These are phyloP conservation scores for Aspergillus hancockii DNA, from an alignment of 495 filamentous ascomycete species.

Conservation along the genomic window DNA sequence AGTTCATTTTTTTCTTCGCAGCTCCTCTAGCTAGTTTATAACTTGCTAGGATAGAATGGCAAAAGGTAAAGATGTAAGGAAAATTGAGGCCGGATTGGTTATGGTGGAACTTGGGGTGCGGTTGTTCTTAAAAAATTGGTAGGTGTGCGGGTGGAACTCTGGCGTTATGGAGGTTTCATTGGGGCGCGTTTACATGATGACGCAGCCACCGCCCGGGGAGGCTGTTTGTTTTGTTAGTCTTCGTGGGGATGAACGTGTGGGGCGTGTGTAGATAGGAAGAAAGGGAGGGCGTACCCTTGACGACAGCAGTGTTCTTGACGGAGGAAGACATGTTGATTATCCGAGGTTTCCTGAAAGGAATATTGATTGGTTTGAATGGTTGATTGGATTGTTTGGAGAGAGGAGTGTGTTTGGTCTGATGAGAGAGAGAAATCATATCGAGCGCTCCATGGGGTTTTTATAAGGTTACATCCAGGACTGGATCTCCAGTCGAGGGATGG, in stretches of 20 bases:
- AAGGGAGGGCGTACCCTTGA: conserved; percentile 30
- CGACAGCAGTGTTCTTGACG: conserved; percentile 28
- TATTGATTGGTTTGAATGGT: conserved; percentile 9
- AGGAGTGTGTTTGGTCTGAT: conserved; percentile 23
- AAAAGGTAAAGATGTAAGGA: neutral
- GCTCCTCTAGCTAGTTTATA: too few species aligned
- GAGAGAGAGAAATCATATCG: conserved; percentile 2
- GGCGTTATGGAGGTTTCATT: conserved; percentile 9
- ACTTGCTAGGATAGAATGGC: neutral
- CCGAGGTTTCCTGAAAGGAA: conserved; percentile 24
- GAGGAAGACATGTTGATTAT: conserved; percentile 37
- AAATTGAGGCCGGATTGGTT: neutral
- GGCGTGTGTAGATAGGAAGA: neutral
- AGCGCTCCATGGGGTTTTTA: conserved; percentile 1
- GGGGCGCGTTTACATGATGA: conserved; percentile 35
- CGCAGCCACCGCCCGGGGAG: conserved; percentile 41
- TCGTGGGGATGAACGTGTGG: neutral
- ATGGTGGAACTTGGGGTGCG: neutral
- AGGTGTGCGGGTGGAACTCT: conserved; percentile 1
- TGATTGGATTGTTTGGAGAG: neutral
- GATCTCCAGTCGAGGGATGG: neutral
- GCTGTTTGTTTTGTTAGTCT: conserved; percentile 24
- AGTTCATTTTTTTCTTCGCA: too few species aligned
- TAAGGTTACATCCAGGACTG: neutral
- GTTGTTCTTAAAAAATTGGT: neutral